Evolutionary conservation across 2,329 filamentous ascomycete species (phyloP), one percentile per base, ranked within the genome.

Genomic region (Ceratocystis lukuohia): DNA sequence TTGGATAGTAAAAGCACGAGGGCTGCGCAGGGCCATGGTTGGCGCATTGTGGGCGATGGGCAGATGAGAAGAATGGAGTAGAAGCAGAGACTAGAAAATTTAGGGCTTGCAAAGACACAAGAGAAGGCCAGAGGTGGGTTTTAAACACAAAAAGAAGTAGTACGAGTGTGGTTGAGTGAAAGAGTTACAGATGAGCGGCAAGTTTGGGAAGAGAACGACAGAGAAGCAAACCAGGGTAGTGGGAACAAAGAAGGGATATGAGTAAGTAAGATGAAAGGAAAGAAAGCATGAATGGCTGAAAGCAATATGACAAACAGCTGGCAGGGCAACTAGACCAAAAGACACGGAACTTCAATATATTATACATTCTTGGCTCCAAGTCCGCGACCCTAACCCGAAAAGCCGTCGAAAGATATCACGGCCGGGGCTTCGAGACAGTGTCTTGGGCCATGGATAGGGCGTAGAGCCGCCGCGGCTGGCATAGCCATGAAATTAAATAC

Each of bases 21-120:
- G 48, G 61, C 22, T 17, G 33, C 56, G 62, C 44, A 41, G 63
- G 46, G 46, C 30, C 57, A 56, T 28, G 62, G 61, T 17, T 61
- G 67, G 44, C 62, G 25, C 44, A 53, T 66, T 33, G 53, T 59
- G 12, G 53, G 22, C 28, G 28, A 28, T 30, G 46, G n/a, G 8
- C 17, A n/a, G 46, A 20, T 10, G n/a, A 50, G 22, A 22, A 50
- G 46, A n/a, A 17, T 2, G 8, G 17, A n/a, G 8, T 7, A 20
- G 45, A 8, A 50, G 46, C n/a, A 50, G 45, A 48, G 45, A 20
- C 45, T 20, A n/a, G 46, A 20, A 50, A 8, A 50, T 20, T 3
- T 4, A 50, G 7, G 46, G 46, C n/a, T n/a, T 22, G n/a, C 5
- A 20, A n/a, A 50, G 46, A 20, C 17, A 59, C 28, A 12, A 56